Base-by-base conservation (phyloP, 768 basidiomycete species). In the Psilocybe cyanescens region DNA sequence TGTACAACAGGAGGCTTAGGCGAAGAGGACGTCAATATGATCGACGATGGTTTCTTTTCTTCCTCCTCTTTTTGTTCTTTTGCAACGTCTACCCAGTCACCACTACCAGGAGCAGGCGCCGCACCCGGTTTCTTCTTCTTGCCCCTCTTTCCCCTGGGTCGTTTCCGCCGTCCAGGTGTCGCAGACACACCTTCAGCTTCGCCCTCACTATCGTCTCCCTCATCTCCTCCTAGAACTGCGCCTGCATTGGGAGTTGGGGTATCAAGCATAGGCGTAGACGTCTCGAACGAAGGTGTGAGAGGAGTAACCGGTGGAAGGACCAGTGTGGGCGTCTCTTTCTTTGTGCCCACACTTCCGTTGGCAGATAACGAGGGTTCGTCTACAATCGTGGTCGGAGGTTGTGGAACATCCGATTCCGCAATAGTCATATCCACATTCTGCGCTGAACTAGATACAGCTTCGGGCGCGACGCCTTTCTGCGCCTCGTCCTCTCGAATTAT, bases 71-170 rank as follows among this genome's bases (percentile, higher is more conserved):
- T 52, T 6, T 45, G 41, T 35, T 78, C 57, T 31, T 69, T 62
- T 33, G 41, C 41, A 14, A 67, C 70, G 7, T 71, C 72, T 4
- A 70, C 70, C 37, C 67, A 75, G 46, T 72, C 85, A 51, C 81
- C 79, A 9, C 75, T 77, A 54, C 78, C 80, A 33, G 63, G 60
- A 33, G 65, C 70, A 29, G 62, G 72, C 17, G 67, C 70, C 6
- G 66, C 71, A 24, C 77, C 76, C 1, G 72, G 61, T 58, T 83
- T 84, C 68, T 83, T 85, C 71, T 84, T 85, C 72, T 82, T 83
- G 2, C 81, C 84, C 58, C 83, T 75, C 72, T 81, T 81, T 33
- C 86, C 84, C 58, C 86, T 76, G 44, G 81, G 72, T 0, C 67
- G 73, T 66, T 77, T 82, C 68, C 78, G 78, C 75, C 80, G 79